Evolutionary conservation across 2,329 filamentous ascomycete species (phyloP), one percentile per base, ranked within the genome.

Genomic region (Penicillium paneum): DNA sequence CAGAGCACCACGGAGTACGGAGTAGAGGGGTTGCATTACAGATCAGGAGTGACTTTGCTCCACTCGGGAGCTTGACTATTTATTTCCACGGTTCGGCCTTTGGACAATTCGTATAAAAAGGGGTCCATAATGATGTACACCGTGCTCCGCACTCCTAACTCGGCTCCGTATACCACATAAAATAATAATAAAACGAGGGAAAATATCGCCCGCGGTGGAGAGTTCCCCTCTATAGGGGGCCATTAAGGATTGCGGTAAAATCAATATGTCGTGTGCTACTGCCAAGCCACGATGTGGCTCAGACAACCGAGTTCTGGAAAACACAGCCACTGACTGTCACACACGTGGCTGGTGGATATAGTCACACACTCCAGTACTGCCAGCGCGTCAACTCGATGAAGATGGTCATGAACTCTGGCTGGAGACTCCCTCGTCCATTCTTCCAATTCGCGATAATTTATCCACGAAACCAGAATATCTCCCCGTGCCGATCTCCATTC

Each of bases 311-410:
- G n/a, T 29, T 36, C 5, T 24, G 6, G 17, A 21, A 44, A 29
- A 47, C 62, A 63, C 62, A 63, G 63, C 63, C 63, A 65, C 63
- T 64, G 17, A 41, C 10, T 29, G 47, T 38, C 39, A 44, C 50
- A 65, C 62, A 65, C 62, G 63, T 64, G 60, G 62, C 62, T 60
- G 40, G 34, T 56, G 54, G 35, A 24, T 24, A 35, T 35, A 24
- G 21, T 24, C 21, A 24, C 21, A 24, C 21, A 24, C 21, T 24
- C 6, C 21, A 24, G 21, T 24, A 24, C 21, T 24, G 21, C 21
- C 21, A 24, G 21, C 21, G 21, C 21, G 21, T 24, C 21, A 6
- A 24, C 21, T 24, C 21, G 21, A 24, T 24, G 21, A 41, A n/a
- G n/a, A n/a, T n/a, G n/a, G n/a, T n/a, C n/a, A n/a, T 34, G 35